Conservation (phyloP, 176 grass and related monocot species). For the Cenchrus fungigraminus region DNA sequence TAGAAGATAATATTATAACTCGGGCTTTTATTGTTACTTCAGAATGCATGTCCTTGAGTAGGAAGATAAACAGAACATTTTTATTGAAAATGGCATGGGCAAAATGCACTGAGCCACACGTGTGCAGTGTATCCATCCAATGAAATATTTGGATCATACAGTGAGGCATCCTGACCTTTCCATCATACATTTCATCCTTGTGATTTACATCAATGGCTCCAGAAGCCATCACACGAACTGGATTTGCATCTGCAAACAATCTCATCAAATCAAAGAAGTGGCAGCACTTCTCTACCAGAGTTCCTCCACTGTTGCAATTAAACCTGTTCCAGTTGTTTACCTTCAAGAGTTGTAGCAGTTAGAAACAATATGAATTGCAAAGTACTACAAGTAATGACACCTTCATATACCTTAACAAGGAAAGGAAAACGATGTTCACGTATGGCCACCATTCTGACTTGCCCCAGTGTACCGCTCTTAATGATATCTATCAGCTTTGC, state of each 20-base stretch:
- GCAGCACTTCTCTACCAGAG: conserved; percentile 95
- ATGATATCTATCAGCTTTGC: conserved; percentile 88
- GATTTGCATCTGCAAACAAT: conserved; percentile 86
- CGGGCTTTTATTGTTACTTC: not conserved
- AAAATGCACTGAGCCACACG: not conserved
- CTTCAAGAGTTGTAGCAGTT: conserved; percentile 50
- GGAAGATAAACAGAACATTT: not conserved
- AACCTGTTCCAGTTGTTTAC: conserved; percentile 98
- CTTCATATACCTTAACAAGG: conserved; percentile 78
- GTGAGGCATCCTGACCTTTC: conserved; percentile 62
- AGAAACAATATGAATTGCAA: conserved; percentile 33
- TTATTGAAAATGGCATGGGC: not conserved
- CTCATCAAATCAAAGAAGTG: conserved; percentile 97
- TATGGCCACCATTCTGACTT: conserved; percentile 87
- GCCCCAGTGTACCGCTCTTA: conserved; percentile 74
- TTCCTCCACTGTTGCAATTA: conserved; percentile 90
- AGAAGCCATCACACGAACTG: conserved; percentile 91
- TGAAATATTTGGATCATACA: not conserved
- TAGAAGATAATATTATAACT: not conserved
- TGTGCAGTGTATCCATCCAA: not conserved
- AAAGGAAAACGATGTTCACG: conserved; percentile 97
- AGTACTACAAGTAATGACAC: conserved; percentile 9
- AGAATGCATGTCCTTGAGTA: not conserved
- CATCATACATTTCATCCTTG: conserved; percentile 88
- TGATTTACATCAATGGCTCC: conserved; percentile 96